A percentile compares a stretch with the other conserved stretches of the same genome.
These are phyloP conservation scores for Ustilago vetiveriae DNA, from an alignment of 1,284 basidiomycete genomes.

Conservation along the genomic window DNA sequence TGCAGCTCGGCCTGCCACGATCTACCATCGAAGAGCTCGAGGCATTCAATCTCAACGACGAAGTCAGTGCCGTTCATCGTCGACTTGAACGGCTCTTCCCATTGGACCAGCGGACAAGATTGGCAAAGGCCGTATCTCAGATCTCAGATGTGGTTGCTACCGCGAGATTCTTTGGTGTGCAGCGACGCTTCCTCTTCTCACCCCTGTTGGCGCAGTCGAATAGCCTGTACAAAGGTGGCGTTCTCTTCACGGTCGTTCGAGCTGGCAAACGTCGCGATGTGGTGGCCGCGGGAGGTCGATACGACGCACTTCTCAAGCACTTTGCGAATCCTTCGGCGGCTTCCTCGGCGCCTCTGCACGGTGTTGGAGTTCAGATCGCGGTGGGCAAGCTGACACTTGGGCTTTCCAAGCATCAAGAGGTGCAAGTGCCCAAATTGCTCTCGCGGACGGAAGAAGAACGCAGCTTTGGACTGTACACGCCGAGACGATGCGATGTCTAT, in stretches of 20 bases:
- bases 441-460: constrained; percentile 76
- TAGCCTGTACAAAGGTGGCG: constrained; percentile 76
- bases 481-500: constrained; percentile 78
- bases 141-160: constrained; percentile 76
- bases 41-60: constrained; percentile 52
- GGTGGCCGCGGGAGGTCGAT: constrained; percentile 80
- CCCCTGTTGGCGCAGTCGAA: constrained; percentile 75
- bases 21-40: constrained; percentile 65
- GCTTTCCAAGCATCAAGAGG: constrained; percentile 74
- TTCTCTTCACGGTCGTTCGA: constrained; percentile 79
- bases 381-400: constrained; percentile 80
- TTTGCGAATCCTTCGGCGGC: constrained; percentile 71
- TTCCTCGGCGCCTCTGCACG: constrained; percentile 69
- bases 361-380: constrained; percentile 79
- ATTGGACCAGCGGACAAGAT: constrained; percentile 43
- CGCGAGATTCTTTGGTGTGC: constrained; percentile 75
- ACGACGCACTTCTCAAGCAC: constrained; percentile 77
- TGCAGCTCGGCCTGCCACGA: constrained; percentile 51
- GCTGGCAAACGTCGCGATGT: constrained; percentile 76
- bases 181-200: constrained; percentile 74
- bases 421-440: constrained; percentile 76
- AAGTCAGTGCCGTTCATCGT: constrained; percentile 46
- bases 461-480: constrained; percentile 86
- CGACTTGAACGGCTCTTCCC: constrained; percentile 54
- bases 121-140: constrained; percentile 70